Evolutionary conservation across 2,329 filamentous ascomycete genomes (phyloP).

Genomic region (Botryotinia narcissicola): DNA sequence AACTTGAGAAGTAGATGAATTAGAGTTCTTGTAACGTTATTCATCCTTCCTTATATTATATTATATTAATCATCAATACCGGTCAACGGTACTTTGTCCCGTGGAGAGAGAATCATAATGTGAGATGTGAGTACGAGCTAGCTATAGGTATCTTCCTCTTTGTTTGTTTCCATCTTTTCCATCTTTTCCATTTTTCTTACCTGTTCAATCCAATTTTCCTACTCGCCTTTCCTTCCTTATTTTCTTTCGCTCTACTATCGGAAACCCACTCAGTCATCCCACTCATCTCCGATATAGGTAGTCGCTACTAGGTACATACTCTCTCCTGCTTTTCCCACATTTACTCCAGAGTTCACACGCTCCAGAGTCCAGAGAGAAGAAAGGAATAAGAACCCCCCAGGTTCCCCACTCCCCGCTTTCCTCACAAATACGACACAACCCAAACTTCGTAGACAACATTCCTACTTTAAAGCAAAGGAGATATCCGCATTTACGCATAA

Average conservation of each 20-base stretch:
- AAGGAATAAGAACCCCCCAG: neutral
- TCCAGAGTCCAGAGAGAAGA: neutral
- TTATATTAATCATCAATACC: neutral
- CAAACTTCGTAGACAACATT: neutral
- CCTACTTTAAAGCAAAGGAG: neutral
- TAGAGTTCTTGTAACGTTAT: neutral
- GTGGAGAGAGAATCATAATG: neutral
- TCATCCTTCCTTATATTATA: neutral
- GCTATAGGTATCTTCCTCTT: neutral
- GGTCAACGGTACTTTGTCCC: neutral
- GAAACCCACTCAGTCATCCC: neutral
- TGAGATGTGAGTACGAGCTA: neutral
- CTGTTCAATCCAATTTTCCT: neutral
- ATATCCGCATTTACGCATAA: slow-evolving; percentile 7
- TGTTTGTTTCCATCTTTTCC: neutral
- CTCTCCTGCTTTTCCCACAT: neutral
- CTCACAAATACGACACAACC: neutral
- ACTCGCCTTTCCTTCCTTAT: neutral
- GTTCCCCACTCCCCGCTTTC: slow-evolving; percentile 7
- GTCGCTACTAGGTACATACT: neutral
- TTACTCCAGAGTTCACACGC: neutral
- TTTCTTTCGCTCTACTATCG: neutral
- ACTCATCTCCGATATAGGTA: neutral
- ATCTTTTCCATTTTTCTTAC: neutral
- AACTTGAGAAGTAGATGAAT: neutral